A percentile compares a stretch with the other conserved stretches of the same genome.
Conservation (phyloP, 306 rosid genomes). For the Macrotyloma uniflorum region DNA sequence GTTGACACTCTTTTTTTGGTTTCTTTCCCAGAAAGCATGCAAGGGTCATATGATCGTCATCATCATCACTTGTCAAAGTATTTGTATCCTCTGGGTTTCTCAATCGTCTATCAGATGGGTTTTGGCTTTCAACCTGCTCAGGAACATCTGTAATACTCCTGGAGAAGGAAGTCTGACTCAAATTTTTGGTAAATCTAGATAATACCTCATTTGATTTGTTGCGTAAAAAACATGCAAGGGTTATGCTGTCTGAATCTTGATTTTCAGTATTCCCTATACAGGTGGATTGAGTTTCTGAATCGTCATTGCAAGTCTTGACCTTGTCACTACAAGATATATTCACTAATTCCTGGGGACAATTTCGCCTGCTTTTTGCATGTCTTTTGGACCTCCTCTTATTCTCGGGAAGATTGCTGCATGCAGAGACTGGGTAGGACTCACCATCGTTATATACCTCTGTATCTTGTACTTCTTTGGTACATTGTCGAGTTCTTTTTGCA, state of each 20-base stretch:
- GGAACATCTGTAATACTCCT: not conserved
- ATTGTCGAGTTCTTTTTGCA: slow-evolving; percentile 35
- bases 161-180: slow-evolving; percentile 10
- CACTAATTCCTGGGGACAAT: slow-evolving; percentile 25
- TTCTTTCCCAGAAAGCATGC: slow-evolving; percentile 34
- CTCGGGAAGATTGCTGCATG: slow-evolving; percentile 51
- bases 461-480: slow-evolving; percentile 30
- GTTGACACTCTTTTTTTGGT: slow-evolving; percentile 42
- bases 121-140: slow-evolving; percentile 38
- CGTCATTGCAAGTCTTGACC: slow-evolving; percentile 21
- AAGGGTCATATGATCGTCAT: slow-evolving; percentile 35
- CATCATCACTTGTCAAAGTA: not conserved
- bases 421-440: slow-evolving; percentile 21
- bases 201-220: slow-evolving; percentile 51
- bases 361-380: slow-evolving; percentile 38
- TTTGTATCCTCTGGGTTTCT: slow-evolving; percentile 27
- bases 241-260: slow-evolving; percentile 40
- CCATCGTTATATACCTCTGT: not conserved
- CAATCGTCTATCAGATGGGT: slow-evolving; percentile 21
- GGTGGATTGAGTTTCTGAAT: slow-evolving; percentile 24
- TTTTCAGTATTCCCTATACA: slow-evolving; percentile 32
- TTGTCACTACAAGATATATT: not conserved
- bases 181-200: slow-evolving; percentile 23
- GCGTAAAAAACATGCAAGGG: slow-evolving; percentile 46
- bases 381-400: slow-evolving; percentile 49